Evolutionary conservation across 176 grass and related monocot species (phyloP), one percentile per base, ranked within the genome.

Genomic region (Alloteropsis semialata): DNA sequence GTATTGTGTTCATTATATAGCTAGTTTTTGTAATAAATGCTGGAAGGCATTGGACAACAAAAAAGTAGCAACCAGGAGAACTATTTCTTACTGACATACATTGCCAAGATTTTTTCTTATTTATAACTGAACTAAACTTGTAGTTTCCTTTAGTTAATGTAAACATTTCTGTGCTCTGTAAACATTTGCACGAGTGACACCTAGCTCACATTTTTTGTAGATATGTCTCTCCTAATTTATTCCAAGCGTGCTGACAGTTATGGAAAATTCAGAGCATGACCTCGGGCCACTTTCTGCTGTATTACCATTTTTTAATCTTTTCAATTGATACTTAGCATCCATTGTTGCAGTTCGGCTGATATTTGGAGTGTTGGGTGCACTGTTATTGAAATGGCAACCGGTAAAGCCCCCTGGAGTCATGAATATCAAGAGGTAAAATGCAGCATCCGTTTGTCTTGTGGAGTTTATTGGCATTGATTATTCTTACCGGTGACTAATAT

Each of bases 351-450:
- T 80, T 93, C 90, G 19, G 90, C 92, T 77, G 95, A 98, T 81
- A 94, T 98, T 50, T 98, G 95, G 95, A 98, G 92, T 78, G 95
- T 94, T 32, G 95, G 95, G 38, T 98, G 95, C 75, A 94, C 95
- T 19, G 92, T 98, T 32, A 98, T 98, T 87, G 95, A 98, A 85
- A 98, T 98, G 95, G 95, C 92, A 74, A 98, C 92, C 5, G 92
- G 95, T 34, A 94, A 97, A 78, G 75, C 95, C 59, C 95, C 95
- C 0, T 98, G 95, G 95, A 91, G 87, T 67, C 86, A 90, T 7
- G 90, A 98, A 89, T 92, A 88, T 85, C 92, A 94, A 78, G 95
- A 94, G 92, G 95, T 94, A 71, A 54, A 32, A 29, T 79, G 19
- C 21, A 50, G 24, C 44, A 53, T 59, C 33, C 50, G 6, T 66